phyloP scores from a whole-genome alignment of 2,329 filamentous ascomycete species.

The Trichoderma harzianum region DNA sequence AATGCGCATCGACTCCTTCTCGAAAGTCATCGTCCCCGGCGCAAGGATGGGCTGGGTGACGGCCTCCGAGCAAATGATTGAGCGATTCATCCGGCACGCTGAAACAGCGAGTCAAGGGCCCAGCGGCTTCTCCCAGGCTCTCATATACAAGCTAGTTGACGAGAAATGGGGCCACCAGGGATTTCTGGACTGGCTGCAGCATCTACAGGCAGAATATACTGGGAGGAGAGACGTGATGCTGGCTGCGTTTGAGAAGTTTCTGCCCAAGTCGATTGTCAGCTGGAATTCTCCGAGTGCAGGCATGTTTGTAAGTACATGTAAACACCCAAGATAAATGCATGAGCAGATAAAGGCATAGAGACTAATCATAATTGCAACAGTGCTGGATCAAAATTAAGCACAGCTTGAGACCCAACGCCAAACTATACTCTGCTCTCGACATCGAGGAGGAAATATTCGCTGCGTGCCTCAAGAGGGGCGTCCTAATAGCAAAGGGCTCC shows the following conservation, averaged over 20 bases:
- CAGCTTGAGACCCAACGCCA: constrained; percentile 59
- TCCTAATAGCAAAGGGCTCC: constrained; percentile 77
- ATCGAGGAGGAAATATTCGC: constrained; percentile 88
- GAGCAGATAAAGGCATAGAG: not conserved
- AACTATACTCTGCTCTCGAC: constrained; percentile 51
- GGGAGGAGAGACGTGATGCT: constrained; percentile 72
- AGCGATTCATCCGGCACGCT: constrained; percentile 76
- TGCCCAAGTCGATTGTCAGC: constrained; percentile 72
- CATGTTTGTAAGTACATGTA: constrained; percentile 75
- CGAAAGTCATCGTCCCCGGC: constrained; percentile 83
- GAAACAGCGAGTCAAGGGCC: constrained; percentile 88
- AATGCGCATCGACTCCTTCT: constrained; percentile 87
- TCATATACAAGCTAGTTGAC: constrained; percentile 86
- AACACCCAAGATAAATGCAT: not conserved
- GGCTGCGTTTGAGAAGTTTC: constrained; percentile 71
- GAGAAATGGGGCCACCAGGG: constrained; percentile 91
- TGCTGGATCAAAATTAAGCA: constrained; percentile 72
- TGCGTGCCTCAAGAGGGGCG: constrained; percentile 68
- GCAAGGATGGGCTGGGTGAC: constrained; percentile 86
- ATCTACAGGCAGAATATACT: constrained; percentile 78
- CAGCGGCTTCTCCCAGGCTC: constrained; percentile 76
- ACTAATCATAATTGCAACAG: constrained; percentile 32
- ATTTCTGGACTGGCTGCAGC: constrained; percentile 85
- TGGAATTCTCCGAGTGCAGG: constrained; percentile 81
- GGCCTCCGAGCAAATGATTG: constrained; percentile 77